A percentile compares a stretch with the other conserved stretches of the same genome.
These are phyloP conservation scores for Dipodascus geniculatus DNA, from an alignment of 805 yeast species.

Conservation along the genomic window DNA sequence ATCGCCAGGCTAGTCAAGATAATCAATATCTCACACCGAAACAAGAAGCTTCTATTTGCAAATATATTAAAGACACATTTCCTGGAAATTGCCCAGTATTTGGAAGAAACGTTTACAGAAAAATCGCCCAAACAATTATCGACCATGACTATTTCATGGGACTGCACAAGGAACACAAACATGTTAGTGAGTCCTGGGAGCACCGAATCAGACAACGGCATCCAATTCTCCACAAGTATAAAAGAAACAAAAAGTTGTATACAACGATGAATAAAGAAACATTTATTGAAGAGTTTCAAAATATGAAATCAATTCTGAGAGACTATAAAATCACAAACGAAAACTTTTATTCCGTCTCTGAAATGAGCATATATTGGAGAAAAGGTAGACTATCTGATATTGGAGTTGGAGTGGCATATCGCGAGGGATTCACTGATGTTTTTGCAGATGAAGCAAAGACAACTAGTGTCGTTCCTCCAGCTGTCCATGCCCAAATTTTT, in stretches of 20 bases:
- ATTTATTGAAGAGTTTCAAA: background rate
- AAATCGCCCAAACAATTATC: background rate
- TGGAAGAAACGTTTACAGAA: background rate
- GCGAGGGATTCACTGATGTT: background rate
- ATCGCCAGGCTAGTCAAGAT: conserved; percentile 1
- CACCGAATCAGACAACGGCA: background rate
- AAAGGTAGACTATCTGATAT: background rate
- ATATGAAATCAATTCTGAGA: background rate
- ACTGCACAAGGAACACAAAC: background rate
- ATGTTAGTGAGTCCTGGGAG: conserved; percentile 1
- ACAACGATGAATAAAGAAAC: background rate
- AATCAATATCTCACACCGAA: background rate
- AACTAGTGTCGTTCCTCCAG: background rate
- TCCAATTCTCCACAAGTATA: background rate
- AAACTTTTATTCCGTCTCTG: background rate
- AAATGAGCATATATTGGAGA: background rate
- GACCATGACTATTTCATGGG: background rate
- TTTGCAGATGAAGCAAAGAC: background rate
- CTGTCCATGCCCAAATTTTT: background rate
- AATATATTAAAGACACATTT: background rate
- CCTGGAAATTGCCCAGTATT: background rate
- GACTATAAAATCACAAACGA: background rate
- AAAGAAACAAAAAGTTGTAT: background rate
- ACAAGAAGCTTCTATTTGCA: background rate
- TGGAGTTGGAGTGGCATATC: background rate